phyloP scores from a whole-genome alignment of 768 basidiomycete species.

The Leucogyrophana mollusca region DNA sequence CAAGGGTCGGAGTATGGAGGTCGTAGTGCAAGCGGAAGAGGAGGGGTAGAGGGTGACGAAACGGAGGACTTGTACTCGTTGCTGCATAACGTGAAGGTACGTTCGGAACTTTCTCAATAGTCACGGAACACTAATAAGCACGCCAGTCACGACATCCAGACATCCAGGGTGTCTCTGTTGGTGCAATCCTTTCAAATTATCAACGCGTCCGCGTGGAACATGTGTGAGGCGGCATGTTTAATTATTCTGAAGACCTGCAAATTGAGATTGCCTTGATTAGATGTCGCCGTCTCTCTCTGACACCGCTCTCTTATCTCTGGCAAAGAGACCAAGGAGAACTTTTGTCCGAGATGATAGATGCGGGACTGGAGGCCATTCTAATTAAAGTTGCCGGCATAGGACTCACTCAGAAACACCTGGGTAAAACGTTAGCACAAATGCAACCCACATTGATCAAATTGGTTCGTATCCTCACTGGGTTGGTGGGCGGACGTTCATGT shows the following conservation, averaged over 20 bases:
- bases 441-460: slow-evolving; percentile 68
- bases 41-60: slow-evolving; percentile 80
- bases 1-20: slow-evolving; percentile 86
- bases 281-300: slow-evolving; percentile 77
- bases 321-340: slow-evolving; percentile 87
- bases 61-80: slow-evolving; percentile 89
- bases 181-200: slow-evolving; percentile 96
- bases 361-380: slow-evolving; percentile 76
- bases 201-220: slow-evolving; percentile 97
- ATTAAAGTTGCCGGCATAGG: slow-evolving; percentile 98
- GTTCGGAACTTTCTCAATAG: slow-evolving; percentile 8
- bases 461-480: slow-evolving; percentile 38
- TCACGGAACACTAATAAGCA: background rate
- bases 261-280: slow-evolving; percentile 34
- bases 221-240: slow-evolving; percentile 57
- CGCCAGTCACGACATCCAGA: slow-evolving; percentile 75
- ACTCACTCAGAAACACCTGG: slow-evolving; percentile 72
- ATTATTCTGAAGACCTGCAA: background rate
- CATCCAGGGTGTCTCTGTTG: slow-evolving; percentile 84
- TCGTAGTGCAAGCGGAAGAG: slow-evolving; percentile 40
- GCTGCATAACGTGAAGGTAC: slow-evolving; percentile 74
- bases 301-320: slow-evolving; percentile 89
- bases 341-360: slow-evolving; percentile 81
- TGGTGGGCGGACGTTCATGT: background rate
- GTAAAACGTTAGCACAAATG: slow-evolving; percentile 73